phyloP scores from a whole-genome alignment of 371 early-diverging fungal species.

The Amoeboradix gromovi region DNA sequence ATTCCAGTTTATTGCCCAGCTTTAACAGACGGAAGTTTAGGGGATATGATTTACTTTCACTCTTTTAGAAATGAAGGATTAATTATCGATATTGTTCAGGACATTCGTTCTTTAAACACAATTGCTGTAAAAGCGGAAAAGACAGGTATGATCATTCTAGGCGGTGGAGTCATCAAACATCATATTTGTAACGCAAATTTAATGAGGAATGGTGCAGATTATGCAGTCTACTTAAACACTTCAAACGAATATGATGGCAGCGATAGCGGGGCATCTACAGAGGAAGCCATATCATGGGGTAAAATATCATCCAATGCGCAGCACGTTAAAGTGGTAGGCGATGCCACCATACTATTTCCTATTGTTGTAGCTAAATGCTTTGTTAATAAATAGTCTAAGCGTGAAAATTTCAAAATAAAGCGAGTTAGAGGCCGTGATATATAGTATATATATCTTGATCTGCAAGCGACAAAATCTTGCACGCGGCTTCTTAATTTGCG shows the following conservation, averaged over 20 bases:
- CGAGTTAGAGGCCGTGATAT: too few species aligned
- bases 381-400: conserved; percentile 4
- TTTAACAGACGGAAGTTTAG: conserved; percentile 91
- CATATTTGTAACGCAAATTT: conserved; percentile 98
- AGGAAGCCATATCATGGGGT: conserved; percentile 98
- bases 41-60: conserved; percentile 97
- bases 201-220: conserved; percentile 97
- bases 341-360: conserved; percentile 87
- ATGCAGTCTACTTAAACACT: conserved; percentile 91
- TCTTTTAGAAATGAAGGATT: conserved; percentile 75
- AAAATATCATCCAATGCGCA: conserved; percentile 68
- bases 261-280: conserved; percentile 95
- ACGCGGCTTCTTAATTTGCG: too few species aligned
- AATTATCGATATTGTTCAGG: conserved; percentile 77
- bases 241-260: conserved; percentile 96
- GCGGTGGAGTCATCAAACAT: conserved; percentile 97
- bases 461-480: too few species aligned
- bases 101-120: conserved; percentile 76
- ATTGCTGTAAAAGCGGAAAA: conserved; percentile 74
- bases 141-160: conserved; percentile 90
- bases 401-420: neutral
- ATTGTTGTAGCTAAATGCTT: conserved; percentile 77
- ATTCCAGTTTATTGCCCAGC: conserved; percentile 97
- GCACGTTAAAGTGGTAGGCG: conserved; percentile 78
- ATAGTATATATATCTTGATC: too few species aligned